A percentile compares a stretch with the other conserved stretches of the same genome.
Conservation (phyloP, 352 stramenopile genomes). For the Plasmopara halstedii region DNA sequence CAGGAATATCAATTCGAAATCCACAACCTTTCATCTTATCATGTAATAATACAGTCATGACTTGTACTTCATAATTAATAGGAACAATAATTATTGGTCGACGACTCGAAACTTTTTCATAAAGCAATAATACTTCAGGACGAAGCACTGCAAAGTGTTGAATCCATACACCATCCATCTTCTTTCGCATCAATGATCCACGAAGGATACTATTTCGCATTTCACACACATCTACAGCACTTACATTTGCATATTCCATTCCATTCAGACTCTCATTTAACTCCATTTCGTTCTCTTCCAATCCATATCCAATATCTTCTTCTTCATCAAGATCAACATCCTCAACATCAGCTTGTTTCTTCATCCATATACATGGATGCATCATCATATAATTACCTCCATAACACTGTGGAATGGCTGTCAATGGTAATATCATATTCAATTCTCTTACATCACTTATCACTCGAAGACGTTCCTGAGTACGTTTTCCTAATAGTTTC, state of each 20-base stretch:
- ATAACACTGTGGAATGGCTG: conserved; percentile 51
- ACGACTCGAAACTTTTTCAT: conserved; percentile 43
- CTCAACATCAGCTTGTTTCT: conserved; percentile 65
- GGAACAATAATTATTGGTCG: conserved; percentile 72
- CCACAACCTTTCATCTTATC: conserved; percentile 43
- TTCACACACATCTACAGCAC: conserved; percentile 45
- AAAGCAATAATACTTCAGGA: conserved; percentile 63
- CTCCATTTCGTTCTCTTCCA: conserved; percentile 17
- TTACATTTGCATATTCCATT: conserved; percentile 77
- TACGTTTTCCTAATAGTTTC: conserved; percentile 39
- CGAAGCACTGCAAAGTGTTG: conserved; percentile 65
- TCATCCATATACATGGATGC: conserved; percentile 48
- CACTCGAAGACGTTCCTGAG: conserved; percentile 45
- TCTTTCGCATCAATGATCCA: conserved; percentile 57
- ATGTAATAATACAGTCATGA: conserved; percentile 38
- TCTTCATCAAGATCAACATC: conserved; percentile 53
- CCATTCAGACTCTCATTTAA: conserved; percentile 49
- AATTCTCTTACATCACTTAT: conserved; percentile 39
- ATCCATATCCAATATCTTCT: conserved; percentile 34
- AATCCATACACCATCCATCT: conserved; percentile 57
- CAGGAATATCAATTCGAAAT: conserved; percentile 56
- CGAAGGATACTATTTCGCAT: conserved; percentile 69
- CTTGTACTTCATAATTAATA: conserved; percentile 50
- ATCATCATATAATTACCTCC: conserved; percentile 49
- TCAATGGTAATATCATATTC: conserved; percentile 32